Conservation (phyloP, 768 basidiomycete species). For the Lactarius indigo region DNA sequence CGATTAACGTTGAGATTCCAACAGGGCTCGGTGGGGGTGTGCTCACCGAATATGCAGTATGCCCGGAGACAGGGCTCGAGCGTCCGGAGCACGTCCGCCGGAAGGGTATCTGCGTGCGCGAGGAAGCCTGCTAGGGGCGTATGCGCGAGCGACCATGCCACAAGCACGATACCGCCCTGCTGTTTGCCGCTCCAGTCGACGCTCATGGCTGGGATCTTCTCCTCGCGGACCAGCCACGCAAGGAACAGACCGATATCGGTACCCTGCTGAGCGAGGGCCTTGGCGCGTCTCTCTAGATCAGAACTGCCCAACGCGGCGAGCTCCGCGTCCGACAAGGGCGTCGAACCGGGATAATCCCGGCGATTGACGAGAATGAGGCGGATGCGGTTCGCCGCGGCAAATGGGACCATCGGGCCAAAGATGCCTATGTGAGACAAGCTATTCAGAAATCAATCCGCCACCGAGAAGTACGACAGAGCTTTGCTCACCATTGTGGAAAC, state of each 20-base stretch:
- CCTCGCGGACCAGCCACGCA: slow-evolving; percentile 20
- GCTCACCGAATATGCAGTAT: slow-evolving; percentile 24
- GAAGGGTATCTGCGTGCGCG: slow-evolving; percentile 18
- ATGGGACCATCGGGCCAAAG: slow-evolving; percentile 26
- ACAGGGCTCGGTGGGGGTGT: not conserved
- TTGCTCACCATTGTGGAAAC: slow-evolving; percentile 19
- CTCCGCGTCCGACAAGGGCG: slow-evolving; percentile 25
- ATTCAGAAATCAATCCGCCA: not conserved
- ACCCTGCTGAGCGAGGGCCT: slow-evolving; percentile 16
- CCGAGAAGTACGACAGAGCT: not conserved
- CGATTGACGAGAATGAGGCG: slow-evolving; percentile 30
- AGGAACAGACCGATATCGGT: slow-evolving; percentile 22
- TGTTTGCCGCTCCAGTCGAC: not conserved
- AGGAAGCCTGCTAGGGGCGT: slow-evolving; percentile 18
- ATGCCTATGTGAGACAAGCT: slow-evolving; percentile 18
- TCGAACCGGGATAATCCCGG: slow-evolving; percentile 29
- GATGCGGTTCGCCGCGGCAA: slow-evolving; percentile 21
- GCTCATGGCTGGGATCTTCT: slow-evolving; percentile 14
- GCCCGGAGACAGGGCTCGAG: slow-evolving; percentile 21
- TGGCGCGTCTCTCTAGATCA: slow-evolving; percentile 15
- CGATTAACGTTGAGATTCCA: not conserved
- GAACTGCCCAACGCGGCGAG: slow-evolving; percentile 22
- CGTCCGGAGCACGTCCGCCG: slow-evolving; percentile 5
- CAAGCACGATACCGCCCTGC: slow-evolving; percentile 22
- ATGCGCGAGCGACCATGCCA: slow-evolving; percentile 26